Percentiles rank a stretch among this genome's conserved stretches.
Evolutionary conservation across 345 rosid genomes (phyloP).

Genomic region (Lumnitzera racemosa): DNA sequence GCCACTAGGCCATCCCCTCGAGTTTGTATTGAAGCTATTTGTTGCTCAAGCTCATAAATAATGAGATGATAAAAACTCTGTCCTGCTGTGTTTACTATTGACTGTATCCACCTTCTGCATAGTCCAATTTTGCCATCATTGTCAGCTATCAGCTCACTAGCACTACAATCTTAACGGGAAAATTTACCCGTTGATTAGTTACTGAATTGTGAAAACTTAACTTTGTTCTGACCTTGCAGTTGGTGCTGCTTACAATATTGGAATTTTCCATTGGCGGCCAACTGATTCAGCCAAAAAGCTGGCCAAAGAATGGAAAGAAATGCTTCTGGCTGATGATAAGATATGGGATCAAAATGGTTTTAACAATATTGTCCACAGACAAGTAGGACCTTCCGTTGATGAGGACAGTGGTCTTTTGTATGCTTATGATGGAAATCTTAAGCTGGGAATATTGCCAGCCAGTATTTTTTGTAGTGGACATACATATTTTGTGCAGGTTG

Average conservation of each 20-base stretch:
- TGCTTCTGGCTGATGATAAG: slow-evolving; percentile 80
- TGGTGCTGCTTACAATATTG: slow-evolving; percentile 85
- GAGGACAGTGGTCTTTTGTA: slow-evolving; percentile 72
- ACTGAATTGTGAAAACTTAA: not conserved
- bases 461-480: slow-evolving; percentile 98
- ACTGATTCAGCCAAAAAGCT: slow-evolving; percentile 71
- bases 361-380: slow-evolving; percentile 69
- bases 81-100: too few species aligned
- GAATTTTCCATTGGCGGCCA: slow-evolving; percentile 97
- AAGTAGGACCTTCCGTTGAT: slow-evolving; percentile 85
- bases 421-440: slow-evolving; percentile 89
- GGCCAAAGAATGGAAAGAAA: slow-evolving; percentile 92
- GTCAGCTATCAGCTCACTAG: too few species aligned
- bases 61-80: too few species aligned
- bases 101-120: too few species aligned
- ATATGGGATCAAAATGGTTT: slow-evolving; percentile 99
- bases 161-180: not conserved
- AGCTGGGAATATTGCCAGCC: slow-evolving; percentile 89
- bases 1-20: too few species aligned
- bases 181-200: not conserved
- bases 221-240: slow-evolving; percentile 37
- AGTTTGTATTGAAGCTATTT: too few species aligned
- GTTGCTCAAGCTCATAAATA: too few species aligned
- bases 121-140: too few species aligned
- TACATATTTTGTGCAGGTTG: slow-evolving; percentile 92